Percentiles rank a stretch among this genome's conserved stretches.
phyloP scores from a whole-genome alignment of 2,329 filamentous ascomycete genomes.

The Hypoxylon sp. region DNA sequence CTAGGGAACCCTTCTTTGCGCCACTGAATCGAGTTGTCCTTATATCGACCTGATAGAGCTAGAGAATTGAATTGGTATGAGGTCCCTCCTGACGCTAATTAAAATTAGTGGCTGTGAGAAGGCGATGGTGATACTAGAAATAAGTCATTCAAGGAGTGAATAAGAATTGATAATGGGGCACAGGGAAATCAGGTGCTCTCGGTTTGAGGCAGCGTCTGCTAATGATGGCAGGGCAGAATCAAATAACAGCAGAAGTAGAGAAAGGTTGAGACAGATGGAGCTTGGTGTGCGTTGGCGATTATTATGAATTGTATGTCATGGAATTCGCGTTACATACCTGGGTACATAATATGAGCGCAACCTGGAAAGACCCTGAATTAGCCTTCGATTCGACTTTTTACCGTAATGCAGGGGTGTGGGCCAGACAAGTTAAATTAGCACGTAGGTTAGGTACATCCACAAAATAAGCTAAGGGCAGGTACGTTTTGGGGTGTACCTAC shows the following conservation, averaged over 20 bases:
- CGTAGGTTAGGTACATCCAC: neutral
- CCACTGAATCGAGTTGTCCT: slow-evolving; percentile 12
- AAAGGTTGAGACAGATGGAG: slow-evolving; percentile 6
- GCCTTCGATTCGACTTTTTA: neutral
- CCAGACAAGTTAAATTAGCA: neutral
- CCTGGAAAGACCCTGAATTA: neutral
- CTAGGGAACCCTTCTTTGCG: neutral
- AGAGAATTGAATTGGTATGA: neutral
- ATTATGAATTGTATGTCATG: neutral
- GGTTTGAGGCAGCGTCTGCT: slow-evolving; percentile 12
- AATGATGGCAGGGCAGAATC: slow-evolving; percentile 20
- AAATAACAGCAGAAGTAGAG: slow-evolving; percentile 8
- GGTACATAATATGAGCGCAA: neutral
- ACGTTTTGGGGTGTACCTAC: too few relatives aligned
- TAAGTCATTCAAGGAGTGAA: slow-evolving; percentile 25
- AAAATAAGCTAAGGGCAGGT: too few relatives aligned
- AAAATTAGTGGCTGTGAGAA: neutral
- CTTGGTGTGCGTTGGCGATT: slow-evolving; percentile 1
- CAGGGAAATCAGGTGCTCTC: neutral
- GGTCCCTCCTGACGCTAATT: neutral
- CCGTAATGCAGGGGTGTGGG: neutral
- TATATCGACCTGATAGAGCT: slow-evolving; percentile 1
- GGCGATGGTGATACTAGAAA: slow-evolving; percentile 4
- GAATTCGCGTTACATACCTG: neutral
- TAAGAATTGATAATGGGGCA: slow-evolving; percentile 14